Evolutionary conservation across 2,329 filamentous ascomycete species (phyloP), one percentile per base, ranked within the genome.

Genomic region (Microcyclosporella mali): DNA sequence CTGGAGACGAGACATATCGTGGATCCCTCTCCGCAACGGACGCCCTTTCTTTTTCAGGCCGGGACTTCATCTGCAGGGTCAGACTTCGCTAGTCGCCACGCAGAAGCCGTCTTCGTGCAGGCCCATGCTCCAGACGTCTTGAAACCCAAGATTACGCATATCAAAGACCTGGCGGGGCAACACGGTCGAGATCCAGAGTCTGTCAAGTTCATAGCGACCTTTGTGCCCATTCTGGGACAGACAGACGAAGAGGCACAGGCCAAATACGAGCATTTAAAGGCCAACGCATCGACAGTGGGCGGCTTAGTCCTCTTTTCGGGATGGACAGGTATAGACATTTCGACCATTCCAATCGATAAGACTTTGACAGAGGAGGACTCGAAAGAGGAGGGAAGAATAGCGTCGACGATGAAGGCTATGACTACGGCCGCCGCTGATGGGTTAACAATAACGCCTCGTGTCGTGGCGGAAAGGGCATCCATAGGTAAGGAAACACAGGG

Each of bases 301-400:
- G 83, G 82, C 0, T 58, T 86, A 42, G 79, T 82, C 1, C 63
- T 87, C 14, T 88, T 87, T 54, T 81, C 82, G 17, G 83, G 83
- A 1, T 88, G 83, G 82, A 86, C 83, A 0, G 78, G 78, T 0
- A 78, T 81, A 44, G 77, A 81, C 52, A 66, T 81, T 12, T 76
- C 72, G 3, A 69, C 69, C 52, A 70, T 81, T 6, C 33, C 33
- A 15, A 16, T 34, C 3, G 78, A 81, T 47, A 70, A 80, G 49
- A 74, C 77, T 12, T 67, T 82, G 46, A 74, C 70, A 0, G 70
- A 70, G 0, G 72, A 69, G 2, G 74, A 81, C 47, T 76, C 75
- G 0, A 64, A 66, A 2, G 76, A 79, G 48, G 73, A 71, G 68
- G 69, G 64, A 46, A 61, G 60, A 16, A 58, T 66, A 6, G 57